Conservation (phyloP, 192 early-diverging fungal genomes). For the Rhizophagus clarus region DNA sequence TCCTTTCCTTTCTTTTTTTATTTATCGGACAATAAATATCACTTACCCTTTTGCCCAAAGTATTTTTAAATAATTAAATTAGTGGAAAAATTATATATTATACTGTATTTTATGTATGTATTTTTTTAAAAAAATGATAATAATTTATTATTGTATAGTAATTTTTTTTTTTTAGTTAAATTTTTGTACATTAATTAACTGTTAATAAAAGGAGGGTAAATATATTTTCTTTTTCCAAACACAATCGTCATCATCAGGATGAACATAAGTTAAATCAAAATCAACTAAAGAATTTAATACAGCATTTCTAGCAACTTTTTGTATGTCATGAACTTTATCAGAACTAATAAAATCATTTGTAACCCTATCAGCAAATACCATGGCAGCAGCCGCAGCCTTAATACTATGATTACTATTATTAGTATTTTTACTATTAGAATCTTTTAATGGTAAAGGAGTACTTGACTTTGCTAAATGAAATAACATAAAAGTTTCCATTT, state of each 20-base stretch:
- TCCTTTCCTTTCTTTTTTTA: too few species aligned
- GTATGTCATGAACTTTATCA: slow-evolving; percentile 51
- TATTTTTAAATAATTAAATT: too few species aligned
- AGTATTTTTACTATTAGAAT: background rate
- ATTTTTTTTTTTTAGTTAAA: too few species aligned
- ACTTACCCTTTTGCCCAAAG: too few species aligned
- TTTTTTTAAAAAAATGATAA: too few species aligned
- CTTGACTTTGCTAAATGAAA: slow-evolving; percentile 75
- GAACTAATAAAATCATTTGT: slow-evolving; percentile 68
- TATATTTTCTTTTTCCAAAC: background rate
- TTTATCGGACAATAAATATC: too few species aligned
- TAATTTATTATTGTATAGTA: too few species aligned
- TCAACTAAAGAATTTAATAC: slow-evolving; percentile 63
- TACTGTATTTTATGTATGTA: too few species aligned
- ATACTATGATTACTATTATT: slow-evolving; percentile 50
- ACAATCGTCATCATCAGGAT: background rate
- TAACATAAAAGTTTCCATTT: slow-evolving; percentile 90
- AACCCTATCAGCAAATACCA: slow-evolving; percentile 81
- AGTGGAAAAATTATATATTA: too few species aligned
- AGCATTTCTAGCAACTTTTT: slow-evolving; percentile 58
- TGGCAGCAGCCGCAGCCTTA: slow-evolving; percentile 72
- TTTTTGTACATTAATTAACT: too few species aligned
- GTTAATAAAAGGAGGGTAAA: too few species aligned
- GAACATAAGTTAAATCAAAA: slow-evolving; percentile 28
- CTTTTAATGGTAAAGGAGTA: slow-evolving; percentile 25